These are phyloP conservation scores for Nephelium lappaceum DNA, from an alignment of 345 rosid genomes.

Conservation along the genomic window DNA sequence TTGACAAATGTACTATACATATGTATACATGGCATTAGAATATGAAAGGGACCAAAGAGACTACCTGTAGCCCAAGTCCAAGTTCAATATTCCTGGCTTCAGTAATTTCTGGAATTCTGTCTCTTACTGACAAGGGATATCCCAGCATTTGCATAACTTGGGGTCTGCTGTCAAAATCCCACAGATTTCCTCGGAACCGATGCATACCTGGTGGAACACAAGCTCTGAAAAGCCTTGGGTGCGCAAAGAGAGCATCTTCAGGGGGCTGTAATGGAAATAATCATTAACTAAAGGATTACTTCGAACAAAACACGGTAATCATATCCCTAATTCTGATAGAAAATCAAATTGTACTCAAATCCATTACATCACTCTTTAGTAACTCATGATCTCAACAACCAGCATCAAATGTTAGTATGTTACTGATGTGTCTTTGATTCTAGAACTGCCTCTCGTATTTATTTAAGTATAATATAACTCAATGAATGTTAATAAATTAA, in stretches of 20 bases:
- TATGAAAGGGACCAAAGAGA: slow-evolving; percentile 8
- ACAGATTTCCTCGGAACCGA: slow-evolving; percentile 91
- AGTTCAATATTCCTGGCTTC: slow-evolving; percentile 95
- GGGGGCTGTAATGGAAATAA: slow-evolving; percentile 62
- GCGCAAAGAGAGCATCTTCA: slow-evolving; percentile 90
- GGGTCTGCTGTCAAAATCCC: slow-evolving; percentile 92
- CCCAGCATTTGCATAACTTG: slow-evolving; percentile 76
- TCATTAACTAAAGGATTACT: slow-evolving; percentile 3
- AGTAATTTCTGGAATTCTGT: slow-evolving; percentile 84
- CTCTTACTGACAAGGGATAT: slow-evolving; percentile 66
- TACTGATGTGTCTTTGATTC: slow-evolving; percentile 2
- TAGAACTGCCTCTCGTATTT: slow-evolving; percentile 8
- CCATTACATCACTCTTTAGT: not conserved
- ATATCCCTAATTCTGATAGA: not conserved
- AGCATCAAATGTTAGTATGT: slow-evolving; percentile 7
- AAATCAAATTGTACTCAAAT: not conserved
- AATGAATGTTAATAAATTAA: not conserved
- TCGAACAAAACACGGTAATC: slow-evolving; percentile 8
- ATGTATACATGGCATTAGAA: not conserved
- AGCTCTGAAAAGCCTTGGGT: slow-evolving; percentile 94
- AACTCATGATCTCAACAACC: slow-evolving; percentile 1
- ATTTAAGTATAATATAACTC: not conserved
- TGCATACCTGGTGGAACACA: slow-evolving; percentile 99
- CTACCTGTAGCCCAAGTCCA: slow-evolving; percentile 93
- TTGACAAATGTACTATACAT: not conserved